Base-by-base conservation (phyloP, 2,329 filamentous ascomycete species). In the Fusarium coicis region DNA sequence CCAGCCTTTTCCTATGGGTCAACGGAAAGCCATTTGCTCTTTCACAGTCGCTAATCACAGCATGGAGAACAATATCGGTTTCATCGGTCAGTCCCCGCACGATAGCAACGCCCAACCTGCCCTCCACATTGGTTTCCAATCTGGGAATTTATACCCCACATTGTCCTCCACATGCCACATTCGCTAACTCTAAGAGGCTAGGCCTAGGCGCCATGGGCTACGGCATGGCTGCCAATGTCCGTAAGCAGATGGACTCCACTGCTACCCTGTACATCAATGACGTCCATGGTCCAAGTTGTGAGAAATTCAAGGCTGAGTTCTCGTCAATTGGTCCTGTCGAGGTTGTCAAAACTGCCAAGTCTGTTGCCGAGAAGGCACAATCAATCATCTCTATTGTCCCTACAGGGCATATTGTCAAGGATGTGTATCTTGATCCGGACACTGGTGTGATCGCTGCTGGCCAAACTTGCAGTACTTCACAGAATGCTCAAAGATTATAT, bases 321-420 rank as follows among this genome's bases (percentile, higher is more conserved):
- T 40, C 19, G 19, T 40, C 37, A 2, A 21, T 40, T 40, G 37
- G 37, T 7, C 37, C 37, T 21, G 37, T 40, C 19, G 37, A 40
- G 37, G 19, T 40, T 21, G 37, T 40, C 37, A 21, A 40, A 40
- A 40, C 37, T 14, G 37, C 37, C 37, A 40, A 21, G 19, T 19
- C 37, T 40, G 37, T 40, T 40, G 11, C 37, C 37, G 19, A 40
- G 37, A 40, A 40, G 37, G 37, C 37, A 7, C 37, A 40, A 40
- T 40, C 37, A 18, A 23, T 52, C n/a, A 39, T 68, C 7, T 55
- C 60, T 5, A 68, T 64, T 47, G 49, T 68, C 10, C 65, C 65
- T 28, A 61, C 54, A 23, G 14, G 53, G 11, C n/a, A 19, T 3
- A 36, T 64, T n/a, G 65, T 64, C 18, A 19, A 19, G 21, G 4